Evolutionary conservation across 2,329 filamentous ascomycete species (phyloP).

Genomic region (Colletotrichum tofieldiae): DNA sequence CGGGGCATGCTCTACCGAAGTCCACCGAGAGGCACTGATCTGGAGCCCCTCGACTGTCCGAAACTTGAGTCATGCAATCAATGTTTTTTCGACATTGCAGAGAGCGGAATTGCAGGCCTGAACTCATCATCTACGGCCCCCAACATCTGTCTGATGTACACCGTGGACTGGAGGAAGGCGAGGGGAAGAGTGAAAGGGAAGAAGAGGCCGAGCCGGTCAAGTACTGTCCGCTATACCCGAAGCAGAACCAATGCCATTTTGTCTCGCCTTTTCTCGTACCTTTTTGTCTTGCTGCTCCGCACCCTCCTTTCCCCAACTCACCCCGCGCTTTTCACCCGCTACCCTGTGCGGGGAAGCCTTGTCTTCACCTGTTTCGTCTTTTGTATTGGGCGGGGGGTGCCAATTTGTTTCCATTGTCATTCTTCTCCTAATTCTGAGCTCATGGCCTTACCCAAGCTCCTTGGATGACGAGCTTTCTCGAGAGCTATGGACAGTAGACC

Average conservation of each 20-base stretch:
- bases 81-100: not conserved
- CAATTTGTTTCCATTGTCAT: not conserved
- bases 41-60: not conserved
- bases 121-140: not conserved
- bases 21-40: not conserved
- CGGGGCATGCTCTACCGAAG: constrained; percentile 5
- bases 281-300: not conserved
- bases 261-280: not conserved
- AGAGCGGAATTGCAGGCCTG: not conserved
- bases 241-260: not conserved
- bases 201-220: not conserved
- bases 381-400: not conserved
- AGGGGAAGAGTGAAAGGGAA: not conserved
- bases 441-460: not conserved
- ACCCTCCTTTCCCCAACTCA: constrained; percentile 22
- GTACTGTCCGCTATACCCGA: constrained; percentile 9
- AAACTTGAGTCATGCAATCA: constrained; percentile 22
- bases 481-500: not conserved
- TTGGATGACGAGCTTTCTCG: not conserved
- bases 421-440: not conserved
- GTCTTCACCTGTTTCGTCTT: too few relatives aligned
- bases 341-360: constrained; percentile 30
- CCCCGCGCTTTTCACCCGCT: constrained; percentile 10
- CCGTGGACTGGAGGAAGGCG: not conserved
- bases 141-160: not conserved